These are phyloP conservation scores for Colletotrichum plurivorum DNA, from an alignment of 2,329 filamentous ascomycete species.

Conservation along the genomic window DNA sequence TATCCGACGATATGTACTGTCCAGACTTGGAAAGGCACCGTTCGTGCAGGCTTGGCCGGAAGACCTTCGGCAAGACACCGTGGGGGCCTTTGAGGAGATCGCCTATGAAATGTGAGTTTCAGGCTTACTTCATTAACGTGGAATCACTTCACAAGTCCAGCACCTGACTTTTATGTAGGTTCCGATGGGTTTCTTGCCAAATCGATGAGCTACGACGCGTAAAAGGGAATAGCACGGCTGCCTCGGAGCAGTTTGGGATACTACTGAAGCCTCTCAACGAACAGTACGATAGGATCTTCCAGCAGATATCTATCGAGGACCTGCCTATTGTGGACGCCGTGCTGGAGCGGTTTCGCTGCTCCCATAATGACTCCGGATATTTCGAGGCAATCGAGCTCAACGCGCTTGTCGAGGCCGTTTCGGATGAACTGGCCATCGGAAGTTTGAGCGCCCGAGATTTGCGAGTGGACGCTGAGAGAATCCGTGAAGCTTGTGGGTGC, in stretches of 20 bases:
- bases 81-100: not conserved
- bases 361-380: fast-evolving
- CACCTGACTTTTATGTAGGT: not conserved
- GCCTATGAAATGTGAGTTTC: conserved; percentile 15
- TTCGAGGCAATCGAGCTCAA: fast-evolving
- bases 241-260: not conserved
- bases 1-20: fast-evolving
- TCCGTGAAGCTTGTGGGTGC: not conserved
- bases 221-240: not conserved
- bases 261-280: not conserved
- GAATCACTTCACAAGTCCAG: too few relatives aligned
- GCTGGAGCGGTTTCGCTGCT: not conserved
- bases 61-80: not conserved
- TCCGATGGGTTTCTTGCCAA: conserved; percentile 13
- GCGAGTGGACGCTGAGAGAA: not conserved
- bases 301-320: not conserved
- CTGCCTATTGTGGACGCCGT: fast-evolving
- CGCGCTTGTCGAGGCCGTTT: fast-evolving
- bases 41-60: not conserved
- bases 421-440: not conserved
- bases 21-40: fast-evolving
- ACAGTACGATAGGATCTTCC: not conserved
- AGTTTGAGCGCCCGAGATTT: fast-evolving
- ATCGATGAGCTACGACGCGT: not conserved
- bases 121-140: too few relatives aligned